A percentile compares a stretch with the other conserved stretches of the same genome.
Evolutionary conservation across 75 land plant genomes (phyloP).

Genomic region (Ceratopteris richardii): DNA sequence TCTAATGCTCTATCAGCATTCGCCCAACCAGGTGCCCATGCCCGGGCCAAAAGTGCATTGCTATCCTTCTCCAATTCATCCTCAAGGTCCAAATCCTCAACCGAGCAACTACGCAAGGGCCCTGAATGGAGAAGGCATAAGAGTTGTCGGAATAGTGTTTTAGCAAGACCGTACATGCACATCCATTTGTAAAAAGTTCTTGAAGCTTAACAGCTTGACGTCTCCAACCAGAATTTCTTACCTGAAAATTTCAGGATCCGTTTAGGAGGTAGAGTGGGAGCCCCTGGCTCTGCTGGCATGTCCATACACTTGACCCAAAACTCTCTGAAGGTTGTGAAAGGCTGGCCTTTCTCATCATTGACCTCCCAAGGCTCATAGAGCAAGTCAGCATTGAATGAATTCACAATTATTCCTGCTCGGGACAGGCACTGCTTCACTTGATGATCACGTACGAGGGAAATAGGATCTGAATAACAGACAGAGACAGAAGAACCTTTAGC

Average conservation of each 20-base stretch:
- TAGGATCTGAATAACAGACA: conserved; percentile 35
- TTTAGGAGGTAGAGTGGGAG: conserved; percentile 44
- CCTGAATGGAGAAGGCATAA: conserved; percentile 27
- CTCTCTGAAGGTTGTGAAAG: conserved; percentile 54
- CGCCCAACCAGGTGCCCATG: conserved; percentile 97
- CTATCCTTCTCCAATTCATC: conserved; percentile 80
- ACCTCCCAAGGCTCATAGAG: conserved; percentile 78
- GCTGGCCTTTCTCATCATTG: conserved; percentile 55
- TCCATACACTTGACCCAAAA: conserved; percentile 55
- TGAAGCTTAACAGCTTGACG: too few relatives aligned
- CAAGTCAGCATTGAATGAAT: conserved; percentile 52
- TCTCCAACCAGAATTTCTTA: conserved; percentile 6
- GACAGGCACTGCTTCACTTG: conserved; percentile 37
- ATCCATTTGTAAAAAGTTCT: too few relatives aligned
- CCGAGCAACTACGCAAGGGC: conserved; percentile 31
- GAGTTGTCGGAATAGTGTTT: too few relatives aligned
- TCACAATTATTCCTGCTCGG: conserved; percentile 44
- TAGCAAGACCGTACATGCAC: too few relatives aligned
- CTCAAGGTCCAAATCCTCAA: conserved; percentile 64
- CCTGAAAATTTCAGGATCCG: conserved; percentile 38
- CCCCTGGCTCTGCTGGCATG: conserved; percentile 39
- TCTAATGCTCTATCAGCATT: conserved; percentile 77
- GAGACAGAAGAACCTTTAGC: too few relatives aligned
- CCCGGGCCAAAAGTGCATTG: conserved; percentile 85
- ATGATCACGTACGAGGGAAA: conserved; percentile 74